A percentile compares a stretch with the other conserved stretches of the same genome.
Evolutionary conservation across 192 early-diverging fungal species (phyloP).

Genomic region (Geosiphon pyriformis): DNA sequence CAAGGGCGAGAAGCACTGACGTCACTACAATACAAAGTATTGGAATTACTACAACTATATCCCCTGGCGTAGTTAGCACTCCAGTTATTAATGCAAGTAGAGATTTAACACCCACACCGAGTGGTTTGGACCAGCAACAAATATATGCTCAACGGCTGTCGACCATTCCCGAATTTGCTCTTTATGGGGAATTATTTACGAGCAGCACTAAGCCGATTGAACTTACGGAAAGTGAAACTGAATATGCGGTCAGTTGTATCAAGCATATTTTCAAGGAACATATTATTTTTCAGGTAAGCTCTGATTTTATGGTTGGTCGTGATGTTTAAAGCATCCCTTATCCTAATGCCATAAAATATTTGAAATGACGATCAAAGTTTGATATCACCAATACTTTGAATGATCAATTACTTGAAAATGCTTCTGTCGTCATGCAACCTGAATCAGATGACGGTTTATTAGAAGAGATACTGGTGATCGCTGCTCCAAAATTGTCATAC

Average conservation of each 20-base stretch:
- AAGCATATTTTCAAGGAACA: constrained; percentile 92
- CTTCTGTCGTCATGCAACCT: constrained; percentile 72
- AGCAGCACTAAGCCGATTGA: constrained; percentile 68
- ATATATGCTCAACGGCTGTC: constrained; percentile 73
- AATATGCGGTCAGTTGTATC: constrained; percentile 87
- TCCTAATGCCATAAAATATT: background rate
- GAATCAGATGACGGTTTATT: constrained; percentile 56
- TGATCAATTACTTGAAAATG: constrained; percentile 89
- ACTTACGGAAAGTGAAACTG: constrained; percentile 91
- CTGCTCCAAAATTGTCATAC: constrained; percentile 69
- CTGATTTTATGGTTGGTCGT: constrained; percentile 10
- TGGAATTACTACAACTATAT: constrained; percentile 25
- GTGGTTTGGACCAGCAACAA: constrained; percentile 60
- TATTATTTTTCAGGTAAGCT: constrained; percentile 84
- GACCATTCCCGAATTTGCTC: constrained; percentile 75
- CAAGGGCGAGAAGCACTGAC: constrained; percentile 47
- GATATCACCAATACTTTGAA: constrained; percentile 91
- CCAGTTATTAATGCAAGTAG: constrained; percentile 21
- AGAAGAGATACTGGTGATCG: constrained; percentile 64
- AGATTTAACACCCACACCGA: constrained; percentile 32
- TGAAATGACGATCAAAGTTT: constrained; percentile 52
- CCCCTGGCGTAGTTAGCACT: constrained; percentile 5
- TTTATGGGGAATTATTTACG: constrained; percentile 83
- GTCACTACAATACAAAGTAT: constrained; percentile 28
- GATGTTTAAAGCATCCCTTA: background rate